These are phyloP conservation scores for Botrytis tulipae DNA, from an alignment of 2,329 filamentous ascomycete genomes.

Conservation along the genomic window DNA sequence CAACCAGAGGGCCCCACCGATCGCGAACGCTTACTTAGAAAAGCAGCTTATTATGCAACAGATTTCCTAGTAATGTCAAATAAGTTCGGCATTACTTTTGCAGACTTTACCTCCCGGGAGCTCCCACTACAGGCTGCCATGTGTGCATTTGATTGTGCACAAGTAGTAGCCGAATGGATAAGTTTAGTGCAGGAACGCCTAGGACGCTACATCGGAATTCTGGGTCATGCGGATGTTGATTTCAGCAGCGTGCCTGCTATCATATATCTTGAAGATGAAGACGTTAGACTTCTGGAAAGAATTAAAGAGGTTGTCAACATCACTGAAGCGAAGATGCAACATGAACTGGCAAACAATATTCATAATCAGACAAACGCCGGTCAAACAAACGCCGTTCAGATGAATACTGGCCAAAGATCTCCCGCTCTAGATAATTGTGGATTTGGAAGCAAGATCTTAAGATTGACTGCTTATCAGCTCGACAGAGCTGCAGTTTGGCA, in stretches of 20 bases:
- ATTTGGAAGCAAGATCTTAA: constrained; percentile 80
- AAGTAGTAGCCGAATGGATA: constrained; percentile 92
- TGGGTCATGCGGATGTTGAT: constrained; percentile 81
- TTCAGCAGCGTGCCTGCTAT: constrained; percentile 77
- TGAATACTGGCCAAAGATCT: constrained; percentile 49
- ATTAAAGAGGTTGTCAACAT: constrained; percentile 74
- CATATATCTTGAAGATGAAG: constrained; percentile 89
- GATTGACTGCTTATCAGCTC: constrained; percentile 81
- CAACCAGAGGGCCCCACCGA: constrained; percentile 55
- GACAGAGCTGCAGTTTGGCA: constrained; percentile 92
- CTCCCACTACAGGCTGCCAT: constrained; percentile 87
- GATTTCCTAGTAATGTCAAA: constrained; percentile 88
- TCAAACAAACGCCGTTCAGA: constrained; percentile 50
- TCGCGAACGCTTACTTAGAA: constrained; percentile 83
- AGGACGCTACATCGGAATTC: constrained; percentile 81
- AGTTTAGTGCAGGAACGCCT: constrained; percentile 90
- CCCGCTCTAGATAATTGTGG: constrained; percentile 64
- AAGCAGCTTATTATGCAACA: constrained; percentile 92
- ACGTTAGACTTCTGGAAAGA: constrained; percentile 80
- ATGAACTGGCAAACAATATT: constrained; percentile 53
- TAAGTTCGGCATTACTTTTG: constrained; percentile 80
- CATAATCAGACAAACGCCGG: constrained; percentile 45
- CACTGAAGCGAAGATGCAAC: constrained; percentile 76
- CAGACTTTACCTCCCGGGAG: constrained; percentile 79
- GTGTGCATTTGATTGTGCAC: constrained; percentile 90